These are phyloP conservation scores for Limonium bicolor DNA, from an alignment of 148 eudicot species.

Conservation along the genomic window DNA sequence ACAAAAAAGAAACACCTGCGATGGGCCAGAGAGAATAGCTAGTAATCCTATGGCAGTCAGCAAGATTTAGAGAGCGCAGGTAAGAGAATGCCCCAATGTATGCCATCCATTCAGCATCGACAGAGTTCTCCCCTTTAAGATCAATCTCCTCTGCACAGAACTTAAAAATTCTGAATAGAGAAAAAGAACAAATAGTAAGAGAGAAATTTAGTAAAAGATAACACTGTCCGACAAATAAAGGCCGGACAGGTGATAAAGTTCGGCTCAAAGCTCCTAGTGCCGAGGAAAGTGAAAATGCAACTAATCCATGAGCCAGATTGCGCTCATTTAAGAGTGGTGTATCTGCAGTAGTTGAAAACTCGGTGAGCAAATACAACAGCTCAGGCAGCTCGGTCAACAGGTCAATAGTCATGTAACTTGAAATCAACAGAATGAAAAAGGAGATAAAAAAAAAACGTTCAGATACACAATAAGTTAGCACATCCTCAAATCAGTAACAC, in stretches of 20 bases:
- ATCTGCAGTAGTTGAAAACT: too few species aligned
- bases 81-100: constrained; percentile 64
- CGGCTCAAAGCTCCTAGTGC: too few species aligned
- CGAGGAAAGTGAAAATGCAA: too few species aligned
- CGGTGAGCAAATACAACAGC: too few species aligned
- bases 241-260: too few species aligned
- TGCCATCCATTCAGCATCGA: constrained; percentile 93
- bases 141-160: constrained; percentile 53
- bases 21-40: constrained; percentile 73
- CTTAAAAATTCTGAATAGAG: constrained; percentile 46
- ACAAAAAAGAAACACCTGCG: constrained; percentile 20
- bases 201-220: background rate
- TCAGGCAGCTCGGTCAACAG: background rate
- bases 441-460: background rate
- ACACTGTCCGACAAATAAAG: background rate
- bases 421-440: background rate
- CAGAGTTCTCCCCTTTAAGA: constrained; percentile 54
- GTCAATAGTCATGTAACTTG: background rate
- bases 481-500: background rate
- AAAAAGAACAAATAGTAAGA: background rate
- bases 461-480: background rate
- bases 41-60: constrained; percentile 56
- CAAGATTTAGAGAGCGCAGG: constrained; percentile 44
- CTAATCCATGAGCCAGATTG: too few species aligned
- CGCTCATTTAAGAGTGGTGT: too few species aligned